Base-by-base conservation (phyloP, 1,139 yeast genomes). In the Hemisphaericaspora lyxosophila region DNA sequence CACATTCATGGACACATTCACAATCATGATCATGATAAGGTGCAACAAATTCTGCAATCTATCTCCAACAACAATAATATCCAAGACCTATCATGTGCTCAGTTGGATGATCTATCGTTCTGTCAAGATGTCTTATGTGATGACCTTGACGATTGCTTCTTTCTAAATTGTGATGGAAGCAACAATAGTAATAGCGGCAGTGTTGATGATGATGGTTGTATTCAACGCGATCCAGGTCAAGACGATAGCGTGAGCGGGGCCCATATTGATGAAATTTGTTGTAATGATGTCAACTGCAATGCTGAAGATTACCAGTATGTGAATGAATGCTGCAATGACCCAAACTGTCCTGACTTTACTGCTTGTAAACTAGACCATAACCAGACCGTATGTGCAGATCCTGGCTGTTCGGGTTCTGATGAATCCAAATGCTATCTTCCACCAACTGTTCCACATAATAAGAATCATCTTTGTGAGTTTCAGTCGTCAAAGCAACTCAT, bases 1-100 rank as follows among this genome's bases (percentile, higher is more conserved):
- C 82, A 80, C 47, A 79, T 80, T 16, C 87, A 81, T 52, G 87
- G 86, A 3, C 86, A 81, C 53, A 76, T 80, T 26, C 87, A 81
- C 50, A 77, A 70, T 42, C 75, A 69, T 38, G 73, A 68, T 41
- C 71, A 67, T 36, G 58, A 55, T 32, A 50, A 47, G 17, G 18
- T 28, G 7, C 34, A 33, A 25, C 29, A 20, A 17, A 7, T 23
- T 12, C 5, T 17, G 7, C 19, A 19, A 15, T 22, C 23, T 19
- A 19, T 8, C 23, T 4, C 11, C 11, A 26, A n/a, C 31, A 20
- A n/a, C 24, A 24, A 28, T 27, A 18, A 12, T 12, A 23, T n/a
- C 16, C 34, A 15, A 26, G 27, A 27, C 19, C 16, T 19, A 5
- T 8, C 50, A 2, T 64, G 70, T 42, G 46, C 52, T 15, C 63